A percentile compares a stretch with the other conserved stretches of the same genome.
Conservation (phyloP, 352 stramenopile genomes). For the Globisporangium nagaii region DNA sequence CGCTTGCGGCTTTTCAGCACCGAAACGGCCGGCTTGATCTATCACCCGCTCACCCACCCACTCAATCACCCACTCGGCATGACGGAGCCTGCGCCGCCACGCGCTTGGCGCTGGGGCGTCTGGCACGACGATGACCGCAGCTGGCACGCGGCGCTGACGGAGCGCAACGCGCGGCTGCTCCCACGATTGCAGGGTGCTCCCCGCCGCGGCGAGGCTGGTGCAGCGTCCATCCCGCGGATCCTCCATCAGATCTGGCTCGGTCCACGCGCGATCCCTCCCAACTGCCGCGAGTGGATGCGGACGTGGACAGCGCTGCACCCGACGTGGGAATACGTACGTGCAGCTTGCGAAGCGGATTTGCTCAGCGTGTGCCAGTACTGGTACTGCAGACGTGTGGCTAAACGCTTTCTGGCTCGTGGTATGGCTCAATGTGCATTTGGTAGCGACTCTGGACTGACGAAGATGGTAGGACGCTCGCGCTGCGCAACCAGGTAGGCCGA, state of each 20-base stretch:
- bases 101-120: slow-evolving; percentile 26
- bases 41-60: neutral
- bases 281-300: slow-evolving; percentile 30
- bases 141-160: slow-evolving; percentile 20
- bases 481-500: slow-evolving; percentile 29
- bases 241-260: slow-evolving; percentile 78
- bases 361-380: no score
- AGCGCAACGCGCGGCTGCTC: slow-evolving; percentile 12
- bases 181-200: neutral
- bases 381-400: neutral
- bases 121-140: slow-evolving; percentile 22
- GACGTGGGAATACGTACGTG: slow-evolving; percentile 26
- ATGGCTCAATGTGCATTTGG: neutral
- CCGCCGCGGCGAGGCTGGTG: neutral
- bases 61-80: neutral
- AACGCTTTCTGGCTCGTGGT: neutral
- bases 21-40: neutral
- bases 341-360: no score
- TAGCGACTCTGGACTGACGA: slow-evolving; percentile 50
- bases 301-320: slow-evolving; percentile 40
- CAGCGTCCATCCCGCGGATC: slow-evolving; percentile 26
- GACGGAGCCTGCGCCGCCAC: neutral
- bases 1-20: neutral
- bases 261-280: slow-evolving; percentile 15
- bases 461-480: slow-evolving; percentile 17